phyloP scores from a whole-genome alignment of 2,329 filamentous ascomycete species.

The Fusarium decemcellulare region DNA sequence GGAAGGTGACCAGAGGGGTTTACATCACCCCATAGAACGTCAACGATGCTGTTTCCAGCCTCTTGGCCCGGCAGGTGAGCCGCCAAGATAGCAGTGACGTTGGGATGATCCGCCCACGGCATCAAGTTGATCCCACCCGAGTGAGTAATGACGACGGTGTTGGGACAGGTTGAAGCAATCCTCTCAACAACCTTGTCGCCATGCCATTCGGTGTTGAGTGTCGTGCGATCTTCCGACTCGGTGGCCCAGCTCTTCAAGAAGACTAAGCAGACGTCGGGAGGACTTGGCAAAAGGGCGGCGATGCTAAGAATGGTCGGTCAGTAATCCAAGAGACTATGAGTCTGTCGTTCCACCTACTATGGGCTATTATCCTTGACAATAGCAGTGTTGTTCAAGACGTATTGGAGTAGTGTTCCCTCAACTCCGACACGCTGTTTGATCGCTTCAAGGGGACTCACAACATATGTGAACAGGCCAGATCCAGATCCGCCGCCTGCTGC shows the following conservation, averaged over 20 bases:
- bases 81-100: slow-evolving; percentile 75
- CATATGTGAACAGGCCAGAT: not conserved
- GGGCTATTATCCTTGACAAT: too few species aligned
- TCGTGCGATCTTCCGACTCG: too few species aligned
- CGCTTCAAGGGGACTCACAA: not conserved
- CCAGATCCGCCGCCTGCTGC: not conserved
- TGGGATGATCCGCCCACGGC: slow-evolving; percentile 74
- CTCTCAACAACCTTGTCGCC: slow-evolving; percentile 73
- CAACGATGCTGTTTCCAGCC: slow-evolving; percentile 75
- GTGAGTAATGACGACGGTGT: slow-evolving; percentile 76
- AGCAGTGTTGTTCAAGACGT: too few species aligned
- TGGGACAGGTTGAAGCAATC: slow-evolving; percentile 56
- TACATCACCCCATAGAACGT: slow-evolving; percentile 76
- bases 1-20: slow-evolving; percentile 77
- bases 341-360: too few species aligned
- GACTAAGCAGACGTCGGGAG: not conserved
- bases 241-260: not conserved
- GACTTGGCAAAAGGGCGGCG: too few species aligned
- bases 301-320: too few species aligned
- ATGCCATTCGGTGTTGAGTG: not conserved
- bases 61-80: slow-evolving; percentile 80
- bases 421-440: not conserved
- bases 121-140: slow-evolving; percentile 77
- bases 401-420: too few species aligned
- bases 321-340: too few species aligned